A percentile compares a stretch with the other conserved stretches of the same genome.
phyloP scores from a whole-genome alignment of 2,329 filamentous ascomycete species.

The Alternaria panax region DNA sequence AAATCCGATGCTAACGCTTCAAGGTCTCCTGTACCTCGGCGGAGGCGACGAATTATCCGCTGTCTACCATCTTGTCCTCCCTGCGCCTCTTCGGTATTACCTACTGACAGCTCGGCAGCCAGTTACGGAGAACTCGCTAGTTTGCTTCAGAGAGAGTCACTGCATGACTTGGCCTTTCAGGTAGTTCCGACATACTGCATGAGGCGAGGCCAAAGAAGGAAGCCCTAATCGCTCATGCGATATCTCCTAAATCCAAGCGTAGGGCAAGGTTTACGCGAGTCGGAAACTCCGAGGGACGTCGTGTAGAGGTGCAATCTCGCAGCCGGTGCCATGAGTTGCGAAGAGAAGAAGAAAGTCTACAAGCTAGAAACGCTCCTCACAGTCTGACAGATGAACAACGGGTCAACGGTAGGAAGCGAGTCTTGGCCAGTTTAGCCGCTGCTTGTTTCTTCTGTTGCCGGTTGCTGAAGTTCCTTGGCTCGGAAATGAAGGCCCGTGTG shows the following conservation, averaged over 20 bases:
- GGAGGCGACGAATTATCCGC: no score
- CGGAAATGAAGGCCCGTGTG: not conserved
- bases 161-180: not conserved
- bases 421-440: constrained; percentile 2
- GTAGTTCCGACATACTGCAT: not conserved
- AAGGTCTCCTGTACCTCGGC: no score
- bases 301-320: not conserved
- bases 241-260: no score
- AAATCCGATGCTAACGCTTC: not conserved
- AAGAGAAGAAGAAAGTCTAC: not conserved
- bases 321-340: not conserved
- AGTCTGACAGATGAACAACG: not conserved
- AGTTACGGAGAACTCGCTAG: not conserved
- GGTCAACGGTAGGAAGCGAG: constrained; percentile 2
- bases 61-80: no score
- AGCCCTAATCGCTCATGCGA: no score
- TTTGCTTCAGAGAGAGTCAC: no score
- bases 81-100: not conserved
- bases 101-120: not conserved
- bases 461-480: not conserved
- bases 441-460: constrained; percentile 1
- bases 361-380: not conserved
- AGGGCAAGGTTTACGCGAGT: no score
- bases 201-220: not conserved
- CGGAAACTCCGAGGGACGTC: not conserved